phyloP scores from a whole-genome alignment of 345 rosid species.

The Anastatica hierochuntica region DNA sequence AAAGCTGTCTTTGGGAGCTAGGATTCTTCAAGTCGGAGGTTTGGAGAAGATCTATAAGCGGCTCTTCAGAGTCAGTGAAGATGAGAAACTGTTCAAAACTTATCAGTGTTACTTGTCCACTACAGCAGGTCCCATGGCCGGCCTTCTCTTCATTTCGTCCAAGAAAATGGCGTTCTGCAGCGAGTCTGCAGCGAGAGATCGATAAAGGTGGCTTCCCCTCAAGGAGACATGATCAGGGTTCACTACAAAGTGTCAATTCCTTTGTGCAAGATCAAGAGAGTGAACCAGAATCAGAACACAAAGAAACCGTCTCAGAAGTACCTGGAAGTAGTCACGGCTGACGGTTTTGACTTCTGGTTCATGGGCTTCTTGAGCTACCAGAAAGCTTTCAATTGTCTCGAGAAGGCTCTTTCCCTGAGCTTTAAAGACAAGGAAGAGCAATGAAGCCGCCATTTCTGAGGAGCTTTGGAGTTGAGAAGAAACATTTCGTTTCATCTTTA shows the following conservation, averaged over 20 bases:
- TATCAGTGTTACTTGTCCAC: conserved; percentile 45
- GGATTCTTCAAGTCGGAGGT: conserved; percentile 29
- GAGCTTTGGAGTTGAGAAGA: neutral
- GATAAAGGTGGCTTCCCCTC: conserved; percentile 18
- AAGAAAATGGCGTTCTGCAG: conserved; percentile 32
- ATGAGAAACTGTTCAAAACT: conserved; percentile 32
- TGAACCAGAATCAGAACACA: conserved; percentile 21
- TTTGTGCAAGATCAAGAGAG: conserved; percentile 21
- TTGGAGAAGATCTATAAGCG: conserved; percentile 27
- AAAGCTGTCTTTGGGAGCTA: conserved; percentile 30
- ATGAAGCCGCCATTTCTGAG: neutral
- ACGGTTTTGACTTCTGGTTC: conserved; percentile 34
- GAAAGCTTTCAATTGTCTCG: conserved; percentile 27
- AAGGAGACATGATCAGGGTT: conserved; percentile 27
- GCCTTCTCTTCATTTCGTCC: conserved; percentile 38
- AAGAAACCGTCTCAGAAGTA: conserved; percentile 29
- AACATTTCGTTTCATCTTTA: conserved; percentile 9
- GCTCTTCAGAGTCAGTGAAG: conserved; percentile 31
- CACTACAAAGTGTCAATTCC: conserved; percentile 40
- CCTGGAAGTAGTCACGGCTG: conserved; percentile 26
- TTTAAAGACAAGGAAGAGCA: conserved; percentile 15
- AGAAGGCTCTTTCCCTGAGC: conserved; percentile 27
- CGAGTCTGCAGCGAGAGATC: conserved; percentile 35
- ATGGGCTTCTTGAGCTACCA: conserved; percentile 33
- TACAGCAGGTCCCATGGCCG: conserved; percentile 42